phyloP scores from a whole-genome alignment of 495 filamentous ascomycete species.

The Daldinia bambusicola region DNA sequence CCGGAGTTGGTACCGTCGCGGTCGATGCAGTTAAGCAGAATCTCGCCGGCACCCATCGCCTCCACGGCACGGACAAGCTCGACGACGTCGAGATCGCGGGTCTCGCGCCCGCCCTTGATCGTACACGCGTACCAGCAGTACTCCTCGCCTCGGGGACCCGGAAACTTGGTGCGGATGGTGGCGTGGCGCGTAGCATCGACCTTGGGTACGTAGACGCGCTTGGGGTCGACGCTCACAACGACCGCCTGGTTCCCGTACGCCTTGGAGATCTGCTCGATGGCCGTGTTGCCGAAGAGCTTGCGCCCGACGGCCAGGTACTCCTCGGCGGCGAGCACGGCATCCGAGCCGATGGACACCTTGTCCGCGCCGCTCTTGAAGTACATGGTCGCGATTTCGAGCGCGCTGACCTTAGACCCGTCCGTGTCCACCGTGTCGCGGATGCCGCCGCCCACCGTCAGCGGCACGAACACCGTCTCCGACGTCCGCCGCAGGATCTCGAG shows the following conservation, averaged over 20 bases:
- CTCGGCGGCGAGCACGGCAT: constrained; percentile 91
- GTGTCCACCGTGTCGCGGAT: constrained; percentile 91
- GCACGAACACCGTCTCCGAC: constrained; percentile 95
- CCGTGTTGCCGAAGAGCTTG: constrained; percentile 78
- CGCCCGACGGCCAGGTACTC: constrained; percentile 79
- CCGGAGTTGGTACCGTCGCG: constrained; percentile 95
- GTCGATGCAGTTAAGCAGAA: constrained; percentile 96
- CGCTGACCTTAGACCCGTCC: constrained; percentile 85
- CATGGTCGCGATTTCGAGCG: constrained; percentile 91
- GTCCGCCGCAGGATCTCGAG: constrained; percentile 88
- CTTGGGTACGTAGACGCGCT: constrained; percentile 83
- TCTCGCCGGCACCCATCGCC: constrained; percentile 93
- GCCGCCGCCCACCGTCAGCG: constrained; percentile 92
- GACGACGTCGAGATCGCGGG: constrained; percentile 86
- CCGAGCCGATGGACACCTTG: constrained; percentile 97
- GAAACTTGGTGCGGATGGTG: constrained; percentile 74
- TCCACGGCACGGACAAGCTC: constrained; percentile 90
- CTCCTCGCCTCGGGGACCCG: constrained; percentile 78
- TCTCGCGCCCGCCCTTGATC: constrained; percentile 92
- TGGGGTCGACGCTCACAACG: constrained; percentile 94
- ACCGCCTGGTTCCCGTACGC: constrained; percentile 98
- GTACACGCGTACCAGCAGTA: constrained; percentile 99
- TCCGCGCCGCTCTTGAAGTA: constrained; percentile 99
- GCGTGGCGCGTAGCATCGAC: constrained; percentile 79
- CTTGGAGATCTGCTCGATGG: constrained; percentile 91